A percentile compares a stretch with the other conserved stretches of the same genome.
These are phyloP conservation scores for Aphanomyces cochlioides DNA, from an alignment of 352 stramenopile genomes.

Conservation along the genomic window DNA sequence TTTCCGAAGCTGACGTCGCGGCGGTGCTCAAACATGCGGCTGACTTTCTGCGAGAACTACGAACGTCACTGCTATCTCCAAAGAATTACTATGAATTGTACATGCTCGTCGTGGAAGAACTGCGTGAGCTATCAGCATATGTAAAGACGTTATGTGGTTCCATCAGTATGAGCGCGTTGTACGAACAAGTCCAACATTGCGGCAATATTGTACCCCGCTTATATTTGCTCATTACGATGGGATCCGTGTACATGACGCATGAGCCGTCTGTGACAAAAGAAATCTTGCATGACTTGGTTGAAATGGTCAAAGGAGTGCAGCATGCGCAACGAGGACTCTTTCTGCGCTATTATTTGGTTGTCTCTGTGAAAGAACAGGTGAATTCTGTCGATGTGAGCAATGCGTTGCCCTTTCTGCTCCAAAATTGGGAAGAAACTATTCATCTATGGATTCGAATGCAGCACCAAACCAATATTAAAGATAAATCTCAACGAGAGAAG, in stretches of 20 bases:
- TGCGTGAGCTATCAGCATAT: slow-evolving; percentile 94
- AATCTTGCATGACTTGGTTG: slow-evolving; percentile 96
- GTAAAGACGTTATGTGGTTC: slow-evolving; percentile 78
- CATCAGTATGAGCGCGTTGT: slow-evolving; percentile 90
- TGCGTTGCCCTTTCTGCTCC: slow-evolving; percentile 94
- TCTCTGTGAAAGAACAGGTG: slow-evolving; percentile 92
- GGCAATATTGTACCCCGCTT: slow-evolving; percentile 94
- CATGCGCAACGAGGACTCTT: slow-evolving; percentile 98
- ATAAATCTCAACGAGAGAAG: slow-evolving; percentile 72
- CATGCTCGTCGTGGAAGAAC: slow-evolving; percentile 89
- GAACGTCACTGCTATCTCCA: slow-evolving; percentile 89
- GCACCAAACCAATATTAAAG: slow-evolving; percentile 68
- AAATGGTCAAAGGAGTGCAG: slow-evolving; percentile 99
- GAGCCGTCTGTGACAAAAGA: slow-evolving; percentile 71
- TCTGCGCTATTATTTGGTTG: slow-evolving; percentile 95
- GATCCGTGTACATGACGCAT: slow-evolving; percentile 92
- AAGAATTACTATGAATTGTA: slow-evolving; percentile 99
- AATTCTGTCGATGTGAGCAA: slow-evolving; percentile 81
- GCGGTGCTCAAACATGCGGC: slow-evolving; percentile 75
- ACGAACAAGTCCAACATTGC: slow-evolving; percentile 94
- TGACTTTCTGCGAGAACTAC: slow-evolving; percentile 81
- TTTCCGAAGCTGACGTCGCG: slow-evolving; percentile 50
- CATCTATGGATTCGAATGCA: slow-evolving; percentile 99
- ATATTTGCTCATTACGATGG: slow-evolving; percentile 97
- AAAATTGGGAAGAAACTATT: slow-evolving; percentile 98